A percentile compares a stretch with the other conserved stretches of the same genome.
phyloP scores from a whole-genome alignment of 345 rosid genomes.

The Syzygium jambos region DNA sequence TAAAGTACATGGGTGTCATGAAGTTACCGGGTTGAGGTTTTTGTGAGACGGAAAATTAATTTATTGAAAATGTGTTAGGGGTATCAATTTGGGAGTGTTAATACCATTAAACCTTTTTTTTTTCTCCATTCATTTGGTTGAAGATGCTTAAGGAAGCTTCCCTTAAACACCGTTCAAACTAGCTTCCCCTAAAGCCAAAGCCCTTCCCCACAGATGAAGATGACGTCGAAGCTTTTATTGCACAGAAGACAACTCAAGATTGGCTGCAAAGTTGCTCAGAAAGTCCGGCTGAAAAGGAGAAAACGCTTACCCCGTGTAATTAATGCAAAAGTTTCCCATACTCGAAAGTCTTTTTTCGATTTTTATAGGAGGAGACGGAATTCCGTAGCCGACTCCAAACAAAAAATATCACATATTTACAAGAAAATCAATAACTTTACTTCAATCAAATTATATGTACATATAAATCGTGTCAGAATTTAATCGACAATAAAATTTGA shows the following conservation, averaged over 20 bases:
- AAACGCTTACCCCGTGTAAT: neutral
- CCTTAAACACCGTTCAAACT: neutral
- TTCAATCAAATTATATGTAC: too few species aligned
- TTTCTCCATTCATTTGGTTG: neutral
- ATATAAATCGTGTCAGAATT: too few species aligned
- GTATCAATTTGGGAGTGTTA: neutral
- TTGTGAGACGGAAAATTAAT: neutral
- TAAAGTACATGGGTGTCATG: too few species aligned
- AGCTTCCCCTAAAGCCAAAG: neutral
- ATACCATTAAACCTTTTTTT: neutral
- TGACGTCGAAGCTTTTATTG: neutral
- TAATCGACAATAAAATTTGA: too few species aligned
- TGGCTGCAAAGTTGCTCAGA: neutral
- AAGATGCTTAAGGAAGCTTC: neutral
- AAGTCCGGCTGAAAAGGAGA: neutral
- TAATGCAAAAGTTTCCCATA: neutral
- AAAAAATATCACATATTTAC: too few species aligned
- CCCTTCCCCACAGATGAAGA: neutral
- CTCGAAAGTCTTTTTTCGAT: too few species aligned
- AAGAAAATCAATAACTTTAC: too few species aligned
- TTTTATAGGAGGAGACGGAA: too few species aligned
- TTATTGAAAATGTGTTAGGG: neutral
- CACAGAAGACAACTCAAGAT: neutral
- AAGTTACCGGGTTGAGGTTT: too few species aligned
- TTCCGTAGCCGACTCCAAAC: too few species aligned